A percentile compares a stretch with the other conserved stretches of the same genome.
phyloP scores from a whole-genome alignment of 192 early-diverging fungal genomes.

The Coemansia reversa region DNA sequence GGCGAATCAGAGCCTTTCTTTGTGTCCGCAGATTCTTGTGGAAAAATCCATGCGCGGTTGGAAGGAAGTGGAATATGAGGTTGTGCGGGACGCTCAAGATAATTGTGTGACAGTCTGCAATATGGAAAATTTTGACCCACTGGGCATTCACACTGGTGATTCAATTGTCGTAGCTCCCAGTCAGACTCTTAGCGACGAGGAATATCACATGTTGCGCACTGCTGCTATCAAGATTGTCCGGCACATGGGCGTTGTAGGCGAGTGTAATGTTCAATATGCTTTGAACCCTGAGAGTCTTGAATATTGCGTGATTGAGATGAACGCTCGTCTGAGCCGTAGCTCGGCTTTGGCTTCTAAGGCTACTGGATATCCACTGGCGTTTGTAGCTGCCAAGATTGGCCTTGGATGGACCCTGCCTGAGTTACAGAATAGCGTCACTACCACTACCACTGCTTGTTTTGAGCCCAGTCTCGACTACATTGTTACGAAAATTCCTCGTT shows the following conservation, averaged over 20 bases:
- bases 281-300: constrained; percentile 85
- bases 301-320: constrained; percentile 96
- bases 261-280: constrained; percentile 98
- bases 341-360: constrained; percentile 95
- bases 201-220: constrained; percentile 93
- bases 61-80: constrained; percentile 99
- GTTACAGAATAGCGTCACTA: constrained; percentile 88
- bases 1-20: constrained; percentile 79
- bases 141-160: constrained; percentile 97
- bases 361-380: constrained; percentile 96
- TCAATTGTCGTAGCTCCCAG: constrained; percentile 98
- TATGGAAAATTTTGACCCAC: constrained; percentile 99
- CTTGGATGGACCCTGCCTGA: constrained; percentile 86
- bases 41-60: constrained; percentile 97
- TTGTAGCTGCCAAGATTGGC: constrained; percentile 96
- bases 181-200: constrained; percentile 94
- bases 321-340: constrained; percentile 87
- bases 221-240: constrained; percentile 95
- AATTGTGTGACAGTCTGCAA: constrained; percentile 99
- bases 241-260: constrained; percentile 95
- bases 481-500: constrained; percentile 96
- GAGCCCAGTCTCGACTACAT: constrained; percentile 95
- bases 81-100: constrained; percentile 92
- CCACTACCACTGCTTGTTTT: constrained; percentile 93
- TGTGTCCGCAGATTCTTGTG: constrained; percentile 91